Conservation (phyloP, 1,139 yeast species). For the Scheffersomyces cryptocercus region DNA sequence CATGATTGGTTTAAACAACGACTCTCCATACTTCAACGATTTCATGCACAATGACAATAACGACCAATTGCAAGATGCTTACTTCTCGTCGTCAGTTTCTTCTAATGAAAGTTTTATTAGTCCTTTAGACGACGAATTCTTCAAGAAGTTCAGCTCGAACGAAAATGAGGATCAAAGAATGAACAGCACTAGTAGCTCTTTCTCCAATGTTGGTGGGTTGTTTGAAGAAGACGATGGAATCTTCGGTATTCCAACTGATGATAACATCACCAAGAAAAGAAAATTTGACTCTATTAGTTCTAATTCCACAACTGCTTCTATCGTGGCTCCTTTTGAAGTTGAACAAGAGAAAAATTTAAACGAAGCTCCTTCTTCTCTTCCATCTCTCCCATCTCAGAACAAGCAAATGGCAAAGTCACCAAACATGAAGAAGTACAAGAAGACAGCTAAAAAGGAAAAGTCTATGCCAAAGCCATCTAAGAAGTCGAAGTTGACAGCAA, state of each 20-base stretch:
- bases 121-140: slow-evolving; percentile 20
- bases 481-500: background rate
- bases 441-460: background rate
- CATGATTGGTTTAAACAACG: slow-evolving; percentile 8
- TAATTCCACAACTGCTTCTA: slow-evolving; percentile 2
- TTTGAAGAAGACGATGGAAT: background rate
- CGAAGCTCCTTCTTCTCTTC: background rate
- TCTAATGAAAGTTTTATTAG: slow-evolving; percentile 14
- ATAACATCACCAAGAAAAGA: slow-evolving; percentile 9
- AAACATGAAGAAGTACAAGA: background rate
- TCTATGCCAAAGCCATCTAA: background rate
- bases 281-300: slow-evolving; percentile 10
- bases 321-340: background rate
- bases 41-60: slow-evolving; percentile 5
- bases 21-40: slow-evolving; percentile 16
- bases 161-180: slow-evolving; percentile 1
- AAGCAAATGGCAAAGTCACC: background rate
- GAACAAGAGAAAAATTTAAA: background rate
- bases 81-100: slow-evolving; percentile 11
- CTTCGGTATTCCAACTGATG: background rate
- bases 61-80: slow-evolving; percentile 4
- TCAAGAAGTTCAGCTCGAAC: slow-evolving; percentile 12
- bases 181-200: background rate
- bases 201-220: background rate
- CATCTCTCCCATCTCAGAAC: background rate